Evolutionary conservation across 2,329 filamentous ascomycete genomes (phyloP).

Genomic region (Chaetoscypha palmicola): DNA sequence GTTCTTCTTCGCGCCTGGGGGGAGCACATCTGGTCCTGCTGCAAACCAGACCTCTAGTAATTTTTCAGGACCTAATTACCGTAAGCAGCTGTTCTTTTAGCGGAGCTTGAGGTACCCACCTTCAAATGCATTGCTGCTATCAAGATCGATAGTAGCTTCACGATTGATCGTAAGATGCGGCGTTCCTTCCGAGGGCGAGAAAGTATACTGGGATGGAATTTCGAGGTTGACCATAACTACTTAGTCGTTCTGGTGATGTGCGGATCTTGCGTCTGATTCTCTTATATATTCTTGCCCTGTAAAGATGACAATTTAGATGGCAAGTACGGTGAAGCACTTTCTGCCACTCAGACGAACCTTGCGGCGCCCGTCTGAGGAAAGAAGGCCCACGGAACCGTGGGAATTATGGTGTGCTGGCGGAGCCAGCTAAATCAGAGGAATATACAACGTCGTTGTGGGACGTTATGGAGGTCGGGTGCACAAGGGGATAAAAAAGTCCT

Average conservation of each 20-base stretch:
- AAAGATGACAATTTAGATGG: conserved; percentile 15
- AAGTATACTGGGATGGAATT: conserved; percentile 73
- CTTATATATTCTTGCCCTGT: background rate
- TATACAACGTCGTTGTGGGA: conserved; percentile 57
- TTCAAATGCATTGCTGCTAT: conserved; percentile 95
- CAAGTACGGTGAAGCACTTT: conserved; percentile 81
- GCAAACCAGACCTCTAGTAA: conserved; percentile 98
- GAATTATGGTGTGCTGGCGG: conserved; percentile 66
- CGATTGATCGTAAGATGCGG: conserved; percentile 95
- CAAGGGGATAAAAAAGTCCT: conserved; percentile 75
- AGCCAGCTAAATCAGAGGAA: conserved; percentile 66
- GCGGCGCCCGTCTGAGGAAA: conserved; percentile 89
- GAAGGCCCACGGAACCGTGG: conserved; percentile 83
- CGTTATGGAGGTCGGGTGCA: conserved; percentile 90
- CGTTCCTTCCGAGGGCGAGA: conserved; percentile 74
- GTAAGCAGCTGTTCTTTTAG: conserved; percentile 24
- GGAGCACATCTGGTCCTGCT: conserved; percentile 66
- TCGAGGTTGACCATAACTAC: conserved; percentile 78
- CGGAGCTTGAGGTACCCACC: conserved; percentile 43
- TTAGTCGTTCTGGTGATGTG: conserved; percentile 1
- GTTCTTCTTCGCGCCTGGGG: conserved; percentile 60
- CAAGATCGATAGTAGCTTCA: conserved; percentile 84
- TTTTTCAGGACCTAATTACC: conserved; percentile 76
- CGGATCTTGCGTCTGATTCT: too few relatives aligned
- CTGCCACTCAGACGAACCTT: conserved; percentile 96